A percentile compares a stretch with the other conserved stretches of the same genome.
Evolutionary conservation across 352 stramenopile species (phyloP).

Genomic region (Peronosclerospora sorghi): DNA sequence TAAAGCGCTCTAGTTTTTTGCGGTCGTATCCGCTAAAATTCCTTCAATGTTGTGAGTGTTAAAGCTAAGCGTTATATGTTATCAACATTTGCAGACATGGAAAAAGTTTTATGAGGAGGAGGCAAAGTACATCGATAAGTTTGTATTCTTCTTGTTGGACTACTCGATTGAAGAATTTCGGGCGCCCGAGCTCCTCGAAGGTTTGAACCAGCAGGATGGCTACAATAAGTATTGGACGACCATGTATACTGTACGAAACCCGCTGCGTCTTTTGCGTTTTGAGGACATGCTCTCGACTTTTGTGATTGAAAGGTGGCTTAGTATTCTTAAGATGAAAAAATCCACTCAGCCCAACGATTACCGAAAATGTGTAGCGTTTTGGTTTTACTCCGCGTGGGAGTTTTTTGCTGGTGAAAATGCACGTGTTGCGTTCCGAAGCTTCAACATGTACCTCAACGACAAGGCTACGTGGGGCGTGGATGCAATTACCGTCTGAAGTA

Average conservation of each 20-base stretch:
- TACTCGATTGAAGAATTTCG: conserved; percentile 55
- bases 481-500: conserved; percentile 19
- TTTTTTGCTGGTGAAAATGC: conserved; percentile 71
- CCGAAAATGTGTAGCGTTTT: conserved; percentile 80
- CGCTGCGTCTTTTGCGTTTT: conserved; percentile 59
- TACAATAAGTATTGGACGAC: conserved; percentile 82
- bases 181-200: conserved; percentile 50
- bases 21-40: conserved; percentile 29
- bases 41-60: background rate
- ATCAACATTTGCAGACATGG: conserved; percentile 41
- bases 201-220: conserved; percentile 63
- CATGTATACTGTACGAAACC: conserved; percentile 63
- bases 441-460: conserved; percentile 80
- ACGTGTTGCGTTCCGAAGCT: conserved; percentile 61
- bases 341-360: conserved; percentile 80
- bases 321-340: conserved; percentile 70
- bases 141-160: conserved; percentile 68
- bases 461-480: conserved; percentile 38
- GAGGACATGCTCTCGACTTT: conserved; percentile 59
- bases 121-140: conserved; percentile 81
- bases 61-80: background rate
- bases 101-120: conserved; percentile 85
- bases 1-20: conserved; percentile 77
- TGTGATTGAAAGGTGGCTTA: conserved; percentile 63
- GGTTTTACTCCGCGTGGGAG: conserved; percentile 81